A percentile compares a stretch with the other conserved stretches of the same genome.
Conservation (phyloP, 2,329 filamentous ascomycete species). For the Aspergillus oerlinghausenensis region DNA sequence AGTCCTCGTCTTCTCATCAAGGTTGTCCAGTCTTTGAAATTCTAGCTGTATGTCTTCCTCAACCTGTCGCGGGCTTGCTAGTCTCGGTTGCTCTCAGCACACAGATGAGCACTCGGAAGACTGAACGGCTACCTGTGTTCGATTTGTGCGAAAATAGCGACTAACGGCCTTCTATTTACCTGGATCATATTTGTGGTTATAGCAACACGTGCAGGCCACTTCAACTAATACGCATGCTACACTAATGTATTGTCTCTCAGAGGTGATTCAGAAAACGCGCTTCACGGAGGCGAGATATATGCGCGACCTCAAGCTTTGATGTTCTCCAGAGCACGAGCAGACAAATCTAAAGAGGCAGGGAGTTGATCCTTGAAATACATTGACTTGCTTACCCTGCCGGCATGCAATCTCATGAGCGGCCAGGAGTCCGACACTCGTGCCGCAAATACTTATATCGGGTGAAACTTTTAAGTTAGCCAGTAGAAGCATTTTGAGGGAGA, state of each 20-base stretch:
- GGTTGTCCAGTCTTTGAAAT: background rate
- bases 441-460: background rate
- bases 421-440: background rate
- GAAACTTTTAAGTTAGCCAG: background rate
- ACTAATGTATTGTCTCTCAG: no score
- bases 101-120: no score
- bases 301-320: background rate
- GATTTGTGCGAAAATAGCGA: no score
- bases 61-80: no score
- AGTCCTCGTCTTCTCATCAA: background rate
- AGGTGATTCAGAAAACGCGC: background rate
- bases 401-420: background rate
- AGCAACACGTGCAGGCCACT: background rate
- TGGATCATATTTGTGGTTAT: no score
- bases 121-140: no score
- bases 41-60: background rate
- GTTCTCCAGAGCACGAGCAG: background rate
- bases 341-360: background rate
- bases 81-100: no score
- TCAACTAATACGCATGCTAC: background rate
- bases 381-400: background rate
- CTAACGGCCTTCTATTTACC: no score
- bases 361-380: background rate
- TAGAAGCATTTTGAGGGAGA: background rate
- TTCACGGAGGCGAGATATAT: background rate